A percentile compares a stretch with the other conserved stretches of the same genome.
These are phyloP conservation scores for Candida tallmaniae DNA, from an alignment of 805 yeast species.

Conservation along the genomic window DNA sequence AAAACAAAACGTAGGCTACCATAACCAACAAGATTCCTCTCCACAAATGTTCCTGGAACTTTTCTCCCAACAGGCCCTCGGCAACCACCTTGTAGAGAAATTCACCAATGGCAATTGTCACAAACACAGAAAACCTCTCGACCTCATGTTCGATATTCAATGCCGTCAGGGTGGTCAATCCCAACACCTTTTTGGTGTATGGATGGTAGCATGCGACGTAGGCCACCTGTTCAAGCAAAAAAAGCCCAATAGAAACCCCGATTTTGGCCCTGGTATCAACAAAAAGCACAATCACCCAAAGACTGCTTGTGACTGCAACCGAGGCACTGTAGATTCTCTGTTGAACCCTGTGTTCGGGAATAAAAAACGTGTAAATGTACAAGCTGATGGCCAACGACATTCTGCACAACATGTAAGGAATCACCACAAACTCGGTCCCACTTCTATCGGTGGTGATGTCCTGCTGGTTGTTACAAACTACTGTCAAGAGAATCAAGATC, in stretches of 20 bases:
- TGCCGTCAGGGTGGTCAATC: slow-evolving; percentile 50
- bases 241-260: slow-evolving; percentile 38
- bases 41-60: slow-evolving; percentile 40
- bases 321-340: slow-evolving; percentile 34
- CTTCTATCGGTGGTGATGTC: slow-evolving; percentile 26
- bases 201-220: slow-evolving; percentile 46
- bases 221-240: slow-evolving; percentile 37
- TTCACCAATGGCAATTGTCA: slow-evolving; percentile 62
- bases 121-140: slow-evolving; percentile 55
- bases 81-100: slow-evolving; percentile 53
- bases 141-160: slow-evolving; percentile 64
- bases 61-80: slow-evolving; percentile 42
- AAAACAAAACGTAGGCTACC: slow-evolving; percentile 45
- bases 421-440: slow-evolving; percentile 42
- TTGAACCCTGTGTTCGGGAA: slow-evolving; percentile 50
- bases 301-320: slow-evolving; percentile 28
- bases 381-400: slow-evolving; percentile 30
- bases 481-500: slow-evolving; percentile 46
- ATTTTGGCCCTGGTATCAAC: slow-evolving; percentile 42
- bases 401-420: slow-evolving; percentile 46
- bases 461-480: slow-evolving; percentile 47
- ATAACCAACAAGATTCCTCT: slow-evolving; percentile 46
- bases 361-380: slow-evolving; percentile 39
- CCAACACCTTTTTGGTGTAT: slow-evolving; percentile 36
- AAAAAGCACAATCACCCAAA: slow-evolving; percentile 53